A percentile compares a stretch with the other conserved stretches of the same genome.
phyloP scores from a whole-genome alignment of 2,329 filamentous ascomycete genomes.

The Colletotrichum sp. region DNA sequence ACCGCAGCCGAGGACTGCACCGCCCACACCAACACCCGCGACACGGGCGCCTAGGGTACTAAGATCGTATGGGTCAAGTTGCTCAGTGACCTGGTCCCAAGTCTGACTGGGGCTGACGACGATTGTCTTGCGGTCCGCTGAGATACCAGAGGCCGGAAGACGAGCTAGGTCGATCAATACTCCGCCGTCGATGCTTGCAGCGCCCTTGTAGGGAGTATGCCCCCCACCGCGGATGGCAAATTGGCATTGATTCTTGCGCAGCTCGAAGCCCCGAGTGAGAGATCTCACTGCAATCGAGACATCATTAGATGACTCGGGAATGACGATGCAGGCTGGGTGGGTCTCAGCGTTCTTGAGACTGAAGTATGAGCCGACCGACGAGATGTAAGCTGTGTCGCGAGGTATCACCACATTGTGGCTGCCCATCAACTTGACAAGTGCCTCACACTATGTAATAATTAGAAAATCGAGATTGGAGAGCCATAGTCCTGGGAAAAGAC shows the following conservation, averaged over 20 bases:
- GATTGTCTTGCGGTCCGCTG: slow-evolving; percentile 32
- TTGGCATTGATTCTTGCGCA: neutral
- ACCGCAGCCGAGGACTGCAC: slow-evolving; percentile 22
- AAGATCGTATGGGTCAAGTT: slow-evolving; percentile 35
- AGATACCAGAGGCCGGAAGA: slow-evolving; percentile 18
- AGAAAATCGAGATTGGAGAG: no score
- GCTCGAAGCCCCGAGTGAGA: neutral
- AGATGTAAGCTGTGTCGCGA: neutral
- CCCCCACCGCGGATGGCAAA: slow-evolving; percentile 20
- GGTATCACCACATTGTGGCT: neutral
- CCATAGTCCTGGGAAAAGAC: neutral
- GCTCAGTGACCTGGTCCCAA: slow-evolving; percentile 44
- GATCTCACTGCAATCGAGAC: slow-evolving; percentile 9
- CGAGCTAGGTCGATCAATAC: neutral
- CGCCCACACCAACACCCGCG: slow-evolving; percentile 43
- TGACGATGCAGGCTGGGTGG: slow-evolving; percentile 9
- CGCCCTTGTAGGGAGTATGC: slow-evolving; percentile 4
- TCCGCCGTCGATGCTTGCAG: slow-evolving; percentile 17
- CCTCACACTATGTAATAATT: neutral
- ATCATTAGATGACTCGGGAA: neutral
- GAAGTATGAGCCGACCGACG: neutral
- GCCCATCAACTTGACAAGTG: neutral
- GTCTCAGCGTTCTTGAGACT: neutral
- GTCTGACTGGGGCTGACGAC: slow-evolving; percentile 41
- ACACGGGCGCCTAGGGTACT: slow-evolving; percentile 44